Evolutionary conservation across 2,329 filamentous ascomycete genomes (phyloP), one percentile per base, ranked within the genome.

Genomic region (Huntiella decipiens): DNA sequence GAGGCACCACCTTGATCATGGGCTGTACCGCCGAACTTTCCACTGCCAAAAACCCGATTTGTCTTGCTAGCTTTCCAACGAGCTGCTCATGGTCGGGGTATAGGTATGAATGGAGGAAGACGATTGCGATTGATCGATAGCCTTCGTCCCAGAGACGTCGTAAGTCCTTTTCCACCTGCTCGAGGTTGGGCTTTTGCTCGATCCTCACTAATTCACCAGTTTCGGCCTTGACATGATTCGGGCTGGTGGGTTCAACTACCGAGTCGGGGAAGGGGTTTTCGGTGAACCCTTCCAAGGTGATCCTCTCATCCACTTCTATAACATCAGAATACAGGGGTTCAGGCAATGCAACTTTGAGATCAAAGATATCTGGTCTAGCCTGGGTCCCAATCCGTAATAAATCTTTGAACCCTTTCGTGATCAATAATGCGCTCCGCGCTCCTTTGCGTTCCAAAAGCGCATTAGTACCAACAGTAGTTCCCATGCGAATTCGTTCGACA

Each of bases 401-500:
- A 59, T 95, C 86, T 53, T 76, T 79, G 66, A 94, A 94, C 0
- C 87, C 87, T 53, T 77, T 79, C 1, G 84, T 94, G 8, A 92
- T 83, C 1, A 94, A 75, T 61, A 95, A 71, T 11, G 83, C 86
- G 57, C 91, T 88, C 54, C 75, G 77, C 63, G 93, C 86, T 41
- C 87, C 87, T 61, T 94, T 94, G 48, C 87, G 70, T 61, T 95
- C 87, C 2, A 95, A 68, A 47, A 95, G 63, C 0, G 87, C 87
- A 60, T 95, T 95, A 1, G 87, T 95, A 7, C 87, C 87, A 10
- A 95, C 86, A 0, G 87, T 95, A 1, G 87, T 95, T 38, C 87
- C 87, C 87, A 95, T 95, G 41, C 87, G 79, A 58, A 95, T 94
- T 46, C 82, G 86, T 54, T 91, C 83, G 54, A 95, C 92, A 56